These are phyloP conservation scores for Trichoderma asperellum DNA, from an alignment of 2,329 filamentous ascomycete species.

Conservation along the genomic window DNA sequence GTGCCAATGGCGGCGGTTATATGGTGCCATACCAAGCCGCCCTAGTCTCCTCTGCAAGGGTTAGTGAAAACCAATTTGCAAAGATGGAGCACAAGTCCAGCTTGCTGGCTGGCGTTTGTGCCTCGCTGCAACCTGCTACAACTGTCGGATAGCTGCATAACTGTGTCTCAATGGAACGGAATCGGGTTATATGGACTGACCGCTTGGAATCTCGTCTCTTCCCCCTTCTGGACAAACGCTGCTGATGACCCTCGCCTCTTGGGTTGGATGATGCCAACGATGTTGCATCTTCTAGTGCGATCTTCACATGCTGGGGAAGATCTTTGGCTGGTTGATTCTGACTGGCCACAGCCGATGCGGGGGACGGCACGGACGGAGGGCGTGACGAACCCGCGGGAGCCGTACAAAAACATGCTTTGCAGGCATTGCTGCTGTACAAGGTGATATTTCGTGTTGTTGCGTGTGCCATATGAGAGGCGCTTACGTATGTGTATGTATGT, in stretches of 20 bases:
- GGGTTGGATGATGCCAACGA: background rate
- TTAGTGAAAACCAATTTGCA: background rate
- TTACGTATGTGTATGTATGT: background rate
- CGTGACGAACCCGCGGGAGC: background rate
- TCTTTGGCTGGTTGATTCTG: background rate
- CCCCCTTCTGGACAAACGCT: background rate
- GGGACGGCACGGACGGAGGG: background rate
- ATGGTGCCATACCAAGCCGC: conserved; percentile 8
- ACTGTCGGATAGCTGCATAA: background rate
- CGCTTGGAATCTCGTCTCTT: background rate
- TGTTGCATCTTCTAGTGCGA: background rate
- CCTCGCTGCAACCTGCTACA: background rate
- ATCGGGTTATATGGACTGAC: background rate
- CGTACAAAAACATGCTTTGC: background rate
- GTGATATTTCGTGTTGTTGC: background rate
- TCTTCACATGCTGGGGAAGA: conserved; percentile 16
- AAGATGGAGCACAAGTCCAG: background rate
- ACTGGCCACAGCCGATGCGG: background rate
- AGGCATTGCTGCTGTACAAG: background rate
- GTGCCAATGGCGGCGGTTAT: conserved; percentile 1
- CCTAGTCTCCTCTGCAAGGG: background rate
- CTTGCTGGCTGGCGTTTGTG: background rate
- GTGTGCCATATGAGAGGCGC: background rate
- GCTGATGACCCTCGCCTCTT: background rate
- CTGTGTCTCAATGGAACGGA: background rate